Evolutionary conservation across 2,329 filamentous ascomycete species (phyloP), one percentile per base, ranked within the genome.

Genomic region (Hymenotorrendiella dingleyae): DNA sequence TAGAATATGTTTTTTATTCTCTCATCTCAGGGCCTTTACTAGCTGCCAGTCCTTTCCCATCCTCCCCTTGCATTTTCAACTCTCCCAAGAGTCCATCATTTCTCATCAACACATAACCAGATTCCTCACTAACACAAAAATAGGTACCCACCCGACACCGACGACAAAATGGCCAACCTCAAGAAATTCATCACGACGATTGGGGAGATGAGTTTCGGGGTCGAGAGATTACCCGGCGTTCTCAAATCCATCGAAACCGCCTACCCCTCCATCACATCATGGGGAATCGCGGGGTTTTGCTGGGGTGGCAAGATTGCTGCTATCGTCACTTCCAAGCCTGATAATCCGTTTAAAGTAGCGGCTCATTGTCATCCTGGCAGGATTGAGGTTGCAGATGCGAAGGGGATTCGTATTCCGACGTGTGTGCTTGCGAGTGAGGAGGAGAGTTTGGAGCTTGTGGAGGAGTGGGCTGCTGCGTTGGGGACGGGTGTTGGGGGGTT

Each of bases 341-440:
- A 38, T 5, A 64, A 47, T 1, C 74, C 46, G 1, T 86, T 85
- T 60, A 68, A 67, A 46, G 67, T 68, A 22, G 75, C 62, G 4
- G 74, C 73, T 32, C 62, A 70, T 46, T 63, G 62, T 48, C 78
- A 82, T 60, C 78, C 79, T 0, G 78, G 78, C 49, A 80, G 82
- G 75, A 73, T 83, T 30, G 78, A 83, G 49, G 66, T 74, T 16
- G 64, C 68, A 26, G 82, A 87, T 34, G 82, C 80, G 2, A 59
- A 68, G 50, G 67, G 64, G 7, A 70, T 86, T 62, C 76, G 71
- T 41, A 68, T 84, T 6, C 83, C 83, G 1, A 64, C 83, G 29
- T 68, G 72, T 42, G 53, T 84, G 54, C 69, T 87, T 2, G 80
- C 83, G 1, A 84, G 80, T 24, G 74, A 74, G 56, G 82, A 86